These are phyloP conservation scores for Paramecium primaurelia DNA, from an alignment of 73 alveolate species.

Conservation along the genomic window DNA sequence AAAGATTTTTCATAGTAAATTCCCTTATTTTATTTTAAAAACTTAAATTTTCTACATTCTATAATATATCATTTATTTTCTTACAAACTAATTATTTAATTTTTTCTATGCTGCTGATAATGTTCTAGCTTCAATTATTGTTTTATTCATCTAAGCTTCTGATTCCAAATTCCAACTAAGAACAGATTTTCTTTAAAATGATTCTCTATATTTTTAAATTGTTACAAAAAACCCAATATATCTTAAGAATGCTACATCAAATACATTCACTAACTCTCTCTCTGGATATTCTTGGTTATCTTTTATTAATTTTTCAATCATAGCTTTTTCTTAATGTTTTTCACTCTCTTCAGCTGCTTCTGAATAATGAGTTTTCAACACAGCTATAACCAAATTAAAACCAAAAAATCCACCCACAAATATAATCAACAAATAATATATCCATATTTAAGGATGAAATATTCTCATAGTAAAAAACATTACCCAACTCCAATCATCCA, in stretches of 20 bases:
- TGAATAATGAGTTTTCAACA: not conserved
- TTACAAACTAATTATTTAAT: not conserved
- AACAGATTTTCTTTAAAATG: not conserved
- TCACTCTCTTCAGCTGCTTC: slow-evolving; percentile 17
- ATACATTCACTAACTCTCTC: not conserved
- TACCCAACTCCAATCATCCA: slow-evolving; percentile 45
- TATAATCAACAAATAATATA: not conserved
- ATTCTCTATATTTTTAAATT: not conserved
- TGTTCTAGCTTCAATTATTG: not conserved
- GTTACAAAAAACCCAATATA: not conserved
- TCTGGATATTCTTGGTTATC: not conserved
- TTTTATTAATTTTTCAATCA: not conserved
- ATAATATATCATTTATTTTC: not conserved
- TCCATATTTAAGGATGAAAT: not conserved
- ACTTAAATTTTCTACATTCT: not conserved
- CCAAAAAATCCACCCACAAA: slow-evolving; percentile 31
- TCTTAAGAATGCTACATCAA: not conserved
- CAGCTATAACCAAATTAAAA: slow-evolving; percentile 27
- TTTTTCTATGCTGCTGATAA: not conserved
- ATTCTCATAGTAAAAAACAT: slow-evolving; percentile 20
- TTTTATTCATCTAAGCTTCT: not conserved
- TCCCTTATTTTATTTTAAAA: not conserved
- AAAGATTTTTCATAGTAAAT: not conserved
- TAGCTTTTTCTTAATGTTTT: not conserved
- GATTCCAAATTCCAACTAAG: not conserved